Conservation (phyloP, 2,329 filamentous ascomycete species). For the Bipolaris victoriae region DNA sequence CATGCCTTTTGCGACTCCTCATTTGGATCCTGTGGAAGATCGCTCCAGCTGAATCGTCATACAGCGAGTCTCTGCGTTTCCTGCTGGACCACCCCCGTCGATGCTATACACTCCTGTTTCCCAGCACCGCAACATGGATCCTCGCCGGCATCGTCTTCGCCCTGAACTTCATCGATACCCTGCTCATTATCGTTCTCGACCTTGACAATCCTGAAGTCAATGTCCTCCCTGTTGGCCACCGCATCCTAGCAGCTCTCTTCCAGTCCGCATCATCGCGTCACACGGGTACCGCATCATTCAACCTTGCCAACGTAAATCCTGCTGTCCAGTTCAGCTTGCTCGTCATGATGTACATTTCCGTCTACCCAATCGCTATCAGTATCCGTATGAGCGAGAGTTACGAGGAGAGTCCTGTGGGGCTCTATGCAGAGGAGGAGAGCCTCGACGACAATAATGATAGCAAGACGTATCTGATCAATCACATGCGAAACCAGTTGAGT, state of each 20-base stretch:
- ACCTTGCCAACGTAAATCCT: slow-evolving; percentile 78
- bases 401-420: slow-evolving; percentile 83
- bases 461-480: slow-evolving; percentile 80
- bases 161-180: slow-evolving; percentile 82
- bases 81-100: slow-evolving; percentile 92
- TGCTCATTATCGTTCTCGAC: slow-evolving; percentile 93
- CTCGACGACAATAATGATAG: slow-evolving; percentile 61
- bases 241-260: slow-evolving; percentile 85
- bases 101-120: slow-evolving; percentile 94
- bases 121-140: slow-evolving; percentile 92
- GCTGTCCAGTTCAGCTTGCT: slow-evolving; percentile 92
- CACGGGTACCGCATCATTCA: slow-evolving; percentile 85
- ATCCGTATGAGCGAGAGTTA: slow-evolving; percentile 95
- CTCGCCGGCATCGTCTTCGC: slow-evolving; percentile 82
- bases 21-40: slow-evolving; percentile 81
- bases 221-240: slow-evolving; percentile 70
- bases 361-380: slow-evolving; percentile 94
- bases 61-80: slow-evolving; percentile 91
- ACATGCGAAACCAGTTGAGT: slow-evolving; percentile 89
- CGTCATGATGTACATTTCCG: slow-evolving; percentile 99
- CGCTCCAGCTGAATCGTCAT: slow-evolving; percentile 67
- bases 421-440: slow-evolving; percentile 62
- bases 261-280: slow-evolving; percentile 89
- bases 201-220: slow-evolving; percentile 74
- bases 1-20: slow-evolving; percentile 90